Evolutionary conservation across 257 asterid species (phyloP), one percentile per base, ranked within the genome.

Genomic region (Solanum okadae): DNA sequence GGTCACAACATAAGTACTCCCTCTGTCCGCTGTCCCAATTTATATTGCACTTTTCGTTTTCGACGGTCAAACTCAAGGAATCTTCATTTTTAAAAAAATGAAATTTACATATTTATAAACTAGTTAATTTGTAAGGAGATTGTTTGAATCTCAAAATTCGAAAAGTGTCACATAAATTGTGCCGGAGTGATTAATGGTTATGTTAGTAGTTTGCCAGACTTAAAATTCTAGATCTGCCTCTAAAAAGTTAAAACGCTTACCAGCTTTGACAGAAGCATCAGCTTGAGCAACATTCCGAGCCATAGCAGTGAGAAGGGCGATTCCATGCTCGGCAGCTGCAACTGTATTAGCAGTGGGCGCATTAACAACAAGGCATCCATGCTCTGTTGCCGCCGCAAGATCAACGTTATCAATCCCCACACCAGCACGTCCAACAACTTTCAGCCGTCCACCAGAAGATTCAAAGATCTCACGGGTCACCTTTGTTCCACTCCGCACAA

Each of bases 351-450:
- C 99, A 22, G 98, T 95, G 2, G 99, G 99, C 29, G 98, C 99
- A 88, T 95, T 95, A 86, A 96, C 99, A 11, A 96, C 98, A n/a
- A 95, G 92, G 87, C 98, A 96, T 1, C 98, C 98, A 83, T 94
- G 98, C 86, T 96, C 99, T 40, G 99, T 96, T 44, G 99, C 98
- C 18, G 99, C 98, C 29, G 94, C 96, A 92, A 96, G 98, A 96
- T 96, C 99, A 92, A 96, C 98, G 89, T 96, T 96, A 84, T 96
- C 99, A 88, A 96, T 95, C 38, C 98, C 98, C 5, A 96, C 99
- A 38, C 99, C 98, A 8, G 99, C 99, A 71, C 99, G 94, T 10
- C 99, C 99, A 40, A 96, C 98, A 29, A 96, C 99, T 90, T 94
- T 96, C 86, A 96, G 92, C 90, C 98, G 93, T 72, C 99, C 98